Percentiles rank a stretch among this genome's conserved stretches.
Conservation (phyloP, 352 stramenopile genomes). For the Phytophthora niederhauseri region DNA sequence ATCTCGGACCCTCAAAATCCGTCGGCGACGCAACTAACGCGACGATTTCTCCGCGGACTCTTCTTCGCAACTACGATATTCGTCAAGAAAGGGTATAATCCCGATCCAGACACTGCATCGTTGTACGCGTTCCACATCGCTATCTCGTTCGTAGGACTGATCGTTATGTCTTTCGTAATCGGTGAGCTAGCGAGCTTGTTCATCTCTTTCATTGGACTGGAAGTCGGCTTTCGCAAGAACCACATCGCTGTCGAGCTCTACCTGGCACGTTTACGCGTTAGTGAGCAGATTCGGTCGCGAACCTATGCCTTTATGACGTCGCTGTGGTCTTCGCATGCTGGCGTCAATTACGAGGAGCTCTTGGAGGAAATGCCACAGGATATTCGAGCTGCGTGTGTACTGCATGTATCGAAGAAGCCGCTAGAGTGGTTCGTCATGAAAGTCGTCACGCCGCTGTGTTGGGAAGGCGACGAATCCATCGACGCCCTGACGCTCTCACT, state of each 20-base stretch:
- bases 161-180: slow-evolving; percentile 57
- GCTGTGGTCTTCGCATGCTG: slow-evolving; percentile 54
- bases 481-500: slow-evolving; percentile 31
- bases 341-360: slow-evolving; percentile 53
- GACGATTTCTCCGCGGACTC: slow-evolving; percentile 43
- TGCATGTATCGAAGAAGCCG: slow-evolving; percentile 35
- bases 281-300: slow-evolving; percentile 30
- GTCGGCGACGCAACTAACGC: slow-evolving; percentile 32
- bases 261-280: slow-evolving; percentile 40
- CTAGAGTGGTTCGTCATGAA: slow-evolving; percentile 40
- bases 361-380: slow-evolving; percentile 45
- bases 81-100: slow-evolving; percentile 49
- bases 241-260: slow-evolving; percentile 53
- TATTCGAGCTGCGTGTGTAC: slow-evolving; percentile 53
- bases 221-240: slow-evolving; percentile 60
- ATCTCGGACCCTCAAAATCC: slow-evolving; percentile 32
- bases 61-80: slow-evolving; percentile 51
- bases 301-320: slow-evolving; percentile 46
- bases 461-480: slow-evolving; percentile 20
- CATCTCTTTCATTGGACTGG: slow-evolving; percentile 52
- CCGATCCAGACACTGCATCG: slow-evolving; percentile 30
- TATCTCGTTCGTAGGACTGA: slow-evolving; percentile 42
- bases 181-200: slow-evolving; percentile 52
- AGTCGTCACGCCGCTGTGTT: slow-evolving; percentile 36
- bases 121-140: slow-evolving; percentile 46